Evolutionary conservation across 345 rosid genomes (phyloP).

Genomic region (Brassica carinata): DNA sequence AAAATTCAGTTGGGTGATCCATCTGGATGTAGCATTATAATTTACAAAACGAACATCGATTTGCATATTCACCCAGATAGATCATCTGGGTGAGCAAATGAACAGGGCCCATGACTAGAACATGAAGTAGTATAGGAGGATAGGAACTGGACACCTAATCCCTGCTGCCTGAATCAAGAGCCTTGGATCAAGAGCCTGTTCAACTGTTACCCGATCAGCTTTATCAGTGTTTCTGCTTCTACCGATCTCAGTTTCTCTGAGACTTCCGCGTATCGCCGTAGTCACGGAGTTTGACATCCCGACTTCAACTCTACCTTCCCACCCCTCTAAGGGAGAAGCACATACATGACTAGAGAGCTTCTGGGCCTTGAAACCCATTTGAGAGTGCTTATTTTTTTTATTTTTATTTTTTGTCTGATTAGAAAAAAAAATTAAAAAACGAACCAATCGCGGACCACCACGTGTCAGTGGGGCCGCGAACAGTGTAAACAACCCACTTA

Average conservation of each 20-base stretch:
- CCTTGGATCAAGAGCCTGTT: conserved; percentile 52
- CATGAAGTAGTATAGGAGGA: conserved; percentile 75
- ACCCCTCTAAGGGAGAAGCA: conserved; percentile 86
- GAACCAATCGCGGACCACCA: too few relatives aligned
- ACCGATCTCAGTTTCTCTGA: conserved; percentile 75
- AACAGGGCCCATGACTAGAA: conserved; percentile 50
- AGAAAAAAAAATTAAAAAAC: too few relatives aligned
- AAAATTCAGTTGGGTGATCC: too few relatives aligned
- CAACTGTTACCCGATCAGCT: conserved; percentile 93
- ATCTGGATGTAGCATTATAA: too few relatives aligned
- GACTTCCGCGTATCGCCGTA: conserved; percentile 87
- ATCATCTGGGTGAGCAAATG: too few relatives aligned
- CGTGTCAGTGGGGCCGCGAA: too few relatives aligned
- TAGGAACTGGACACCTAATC: conserved; percentile 82
- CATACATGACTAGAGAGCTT: conserved; percentile 71
- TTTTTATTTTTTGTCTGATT: too few relatives aligned
- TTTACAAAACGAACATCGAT: too few relatives aligned
- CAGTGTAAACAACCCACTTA: too few relatives aligned
- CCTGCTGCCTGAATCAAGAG: conserved; percentile 74
- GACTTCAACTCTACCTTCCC: conserved; percentile 85
- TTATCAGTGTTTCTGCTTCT: conserved; percentile 75
- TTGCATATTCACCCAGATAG: too few relatives aligned
- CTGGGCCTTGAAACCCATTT: conserved; percentile 49
- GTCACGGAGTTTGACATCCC: conserved; percentile 92
- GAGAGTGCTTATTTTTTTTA: too few relatives aligned